A percentile compares a stretch with the other conserved stretches of the same genome.
phyloP scores from a whole-genome alignment of 345 rosid species.

The Barbarea vulgaris region DNA sequence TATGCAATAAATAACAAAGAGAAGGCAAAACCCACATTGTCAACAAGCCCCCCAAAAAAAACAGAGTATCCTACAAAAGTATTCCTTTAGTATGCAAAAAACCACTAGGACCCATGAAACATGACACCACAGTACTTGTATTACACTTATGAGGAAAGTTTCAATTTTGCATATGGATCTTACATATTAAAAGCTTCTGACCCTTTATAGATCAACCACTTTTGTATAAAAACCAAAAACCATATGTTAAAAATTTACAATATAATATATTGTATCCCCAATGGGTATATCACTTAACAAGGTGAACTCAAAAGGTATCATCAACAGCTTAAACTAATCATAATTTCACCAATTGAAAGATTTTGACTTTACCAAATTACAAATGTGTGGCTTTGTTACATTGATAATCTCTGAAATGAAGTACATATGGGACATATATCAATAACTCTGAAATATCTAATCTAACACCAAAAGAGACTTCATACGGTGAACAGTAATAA shows the following conservation, averaged over 20 bases:
- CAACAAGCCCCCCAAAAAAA: slow-evolving; percentile 21
- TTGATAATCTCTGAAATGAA: slow-evolving; percentile 38
- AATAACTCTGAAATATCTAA: slow-evolving; percentile 33
- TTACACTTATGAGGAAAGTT: slow-evolving; percentile 35
- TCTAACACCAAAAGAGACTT: slow-evolving; percentile 18
- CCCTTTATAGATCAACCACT: slow-evolving; percentile 16
- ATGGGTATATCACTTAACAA: not conserved
- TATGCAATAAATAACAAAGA: slow-evolving; percentile 34
- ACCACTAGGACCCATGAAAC: slow-evolving; percentile 42
- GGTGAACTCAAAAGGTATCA: not conserved
- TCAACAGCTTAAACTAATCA: not conserved
- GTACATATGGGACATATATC: slow-evolving; percentile 36
- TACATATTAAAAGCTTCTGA: slow-evolving; percentile 32
- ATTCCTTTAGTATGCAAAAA: slow-evolving; percentile 34
- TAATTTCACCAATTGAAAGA: not conserved
- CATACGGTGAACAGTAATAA: slow-evolving; percentile 2
- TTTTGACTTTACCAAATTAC: too few relatives aligned
- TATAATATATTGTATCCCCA: not conserved
- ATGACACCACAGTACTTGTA: slow-evolving; percentile 42
- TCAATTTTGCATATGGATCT: slow-evolving; percentile 21
- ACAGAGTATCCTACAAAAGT: slow-evolving; percentile 40
- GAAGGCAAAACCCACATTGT: slow-evolving; percentile 13
- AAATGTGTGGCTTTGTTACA: slow-evolving; percentile 4
- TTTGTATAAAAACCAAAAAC: slow-evolving; percentile 15
- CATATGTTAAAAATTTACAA: not conserved